These are phyloP conservation scores for Neltuma alba DNA, from an alignment of 306 rosid species.

Conservation along the genomic window DNA sequence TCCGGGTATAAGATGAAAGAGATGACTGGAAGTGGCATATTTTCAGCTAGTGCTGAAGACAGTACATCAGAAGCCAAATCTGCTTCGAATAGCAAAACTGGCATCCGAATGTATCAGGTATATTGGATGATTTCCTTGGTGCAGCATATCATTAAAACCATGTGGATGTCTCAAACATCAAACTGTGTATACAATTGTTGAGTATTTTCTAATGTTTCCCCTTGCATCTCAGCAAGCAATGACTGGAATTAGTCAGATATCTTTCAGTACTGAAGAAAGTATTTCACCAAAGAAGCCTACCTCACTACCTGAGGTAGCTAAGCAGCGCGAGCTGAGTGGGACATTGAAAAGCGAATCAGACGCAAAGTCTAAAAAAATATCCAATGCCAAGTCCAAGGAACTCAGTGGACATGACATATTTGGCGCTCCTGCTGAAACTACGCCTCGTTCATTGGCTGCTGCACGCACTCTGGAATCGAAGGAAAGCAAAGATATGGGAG, in stretches of 20 bases:
- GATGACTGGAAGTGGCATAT: slow-evolving; percentile 83
- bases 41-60: slow-evolving; percentile 53
- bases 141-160: not conserved
- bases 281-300: slow-evolving; percentile 78
- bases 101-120: slow-evolving; percentile 75
- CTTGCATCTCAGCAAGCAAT: slow-evolving; percentile 57
- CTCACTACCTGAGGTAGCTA: slow-evolving; percentile 85
- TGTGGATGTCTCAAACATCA: slow-evolving; percentile 2
- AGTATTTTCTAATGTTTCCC: slow-evolving; percentile 14
- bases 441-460: slow-evolving; percentile 63
- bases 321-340: slow-evolving; percentile 95
- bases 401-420: slow-evolving; percentile 92
- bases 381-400: slow-evolving; percentile 84
- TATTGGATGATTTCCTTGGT: slow-evolving; percentile 17
- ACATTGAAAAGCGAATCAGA: slow-evolving; percentile 72
- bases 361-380: slow-evolving; percentile 58
- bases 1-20: slow-evolving; percentile 91
- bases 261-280: slow-evolving; percentile 77
- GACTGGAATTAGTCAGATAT: slow-evolving; percentile 90
- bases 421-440: slow-evolving; percentile 84
- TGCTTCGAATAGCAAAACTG: slow-evolving; percentile 53
- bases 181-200: not conserved
- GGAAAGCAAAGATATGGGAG: slow-evolving; percentile 74
- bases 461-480: slow-evolving; percentile 58
- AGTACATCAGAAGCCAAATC: slow-evolving; percentile 54